Evolutionary conservation across 495 filamentous ascomycete species (phyloP), one percentile per base, ranked within the genome.

Genomic region (Wilcoxina mikolae): DNA sequence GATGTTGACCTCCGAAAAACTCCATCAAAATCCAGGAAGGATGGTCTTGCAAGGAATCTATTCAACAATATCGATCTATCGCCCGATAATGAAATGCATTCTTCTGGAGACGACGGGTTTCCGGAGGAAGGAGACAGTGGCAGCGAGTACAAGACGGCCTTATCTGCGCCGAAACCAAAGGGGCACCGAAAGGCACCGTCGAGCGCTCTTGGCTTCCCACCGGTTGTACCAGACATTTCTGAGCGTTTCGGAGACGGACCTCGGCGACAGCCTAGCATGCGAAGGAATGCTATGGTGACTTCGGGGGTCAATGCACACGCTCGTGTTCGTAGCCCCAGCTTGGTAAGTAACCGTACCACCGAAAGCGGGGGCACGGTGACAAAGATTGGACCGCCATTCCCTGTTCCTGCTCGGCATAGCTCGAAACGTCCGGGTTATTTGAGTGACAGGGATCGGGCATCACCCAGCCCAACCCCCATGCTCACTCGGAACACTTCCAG

Each of bases 371-470:
- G 70, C 42, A 17, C 45, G 9, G 64, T 35, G 28, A 43, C 56
- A 35, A 64, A 65, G 47, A 66, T 72, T 53, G 69, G 71, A 27
- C 86, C 86, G 22, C 86, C 87, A 5, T 94, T 94, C 72, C 88
- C 93, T 0, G 89, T 98, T 7, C 91, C 91, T 3, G 84, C 81
- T 10, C 76, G 91, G 51, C 80, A 85, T 17, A 95, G 90, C 65
- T 95, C 91, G 2, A 78, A 87, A 57, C 83, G 84, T 60, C 74
- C 82, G 29, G 67, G 81, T 51, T 83, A 77, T 60, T 69, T 74
- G 28, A 93, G 73, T 59, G 76, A 73, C 4, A 75, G 75, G 1
- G 77, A 84, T 54, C 88, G 95, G 53, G 20, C 24, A 2, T 28
- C 49, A 17, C 49, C 28, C 25, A 94, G 85, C 56, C 88, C 90